Percentiles rank a stretch among this genome's conserved stretches.
These are phyloP conservation scores for Mycogone perniciosa DNA, from an alignment of 2,329 filamentous ascomycete genomes.

Conservation along the genomic window DNA sequence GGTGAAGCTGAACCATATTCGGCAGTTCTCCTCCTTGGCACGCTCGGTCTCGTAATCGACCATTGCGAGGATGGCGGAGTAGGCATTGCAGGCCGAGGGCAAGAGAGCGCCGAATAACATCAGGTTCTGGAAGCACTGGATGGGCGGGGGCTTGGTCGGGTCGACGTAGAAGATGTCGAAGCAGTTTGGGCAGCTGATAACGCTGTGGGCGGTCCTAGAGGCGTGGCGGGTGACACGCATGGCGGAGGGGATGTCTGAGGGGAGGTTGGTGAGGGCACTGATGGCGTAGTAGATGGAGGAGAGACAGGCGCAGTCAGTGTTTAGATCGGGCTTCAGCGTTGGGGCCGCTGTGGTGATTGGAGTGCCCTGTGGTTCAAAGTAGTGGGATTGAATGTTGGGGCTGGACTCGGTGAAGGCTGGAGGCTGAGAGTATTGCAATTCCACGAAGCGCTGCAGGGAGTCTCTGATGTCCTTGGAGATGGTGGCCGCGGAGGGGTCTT, in stretches of 20 bases:
- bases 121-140: conserved; percentile 50
- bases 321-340: conserved; percentile 18
- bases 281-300: conserved; percentile 45
- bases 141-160: conserved; percentile 29
- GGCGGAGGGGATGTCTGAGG: conserved; percentile 38
- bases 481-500: conserved; percentile 21
- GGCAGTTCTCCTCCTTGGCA: conserved; percentile 37
- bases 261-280: conserved; percentile 42
- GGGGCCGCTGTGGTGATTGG: background rate
- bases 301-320: conserved; percentile 40
- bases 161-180: conserved; percentile 33
- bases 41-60: conserved; percentile 45
- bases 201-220: conserved; percentile 42
- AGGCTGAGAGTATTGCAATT: conserved; percentile 16
- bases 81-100: conserved; percentile 52
- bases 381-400: conserved; percentile 19
- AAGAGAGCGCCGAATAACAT: conserved; percentile 55
- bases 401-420: conserved; percentile 16
- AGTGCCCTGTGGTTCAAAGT: background rate
- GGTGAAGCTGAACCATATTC: conserved; percentile 39
- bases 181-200: conserved; percentile 46
- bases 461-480: conserved; percentile 26
- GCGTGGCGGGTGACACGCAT: conserved; percentile 44
- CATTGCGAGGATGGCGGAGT: conserved; percentile 47
- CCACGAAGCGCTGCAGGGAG: conserved; percentile 22